These are phyloP conservation scores for Ilex asprella DNA, from an alignment of 257 asterid genomes.

Conservation along the genomic window DNA sequence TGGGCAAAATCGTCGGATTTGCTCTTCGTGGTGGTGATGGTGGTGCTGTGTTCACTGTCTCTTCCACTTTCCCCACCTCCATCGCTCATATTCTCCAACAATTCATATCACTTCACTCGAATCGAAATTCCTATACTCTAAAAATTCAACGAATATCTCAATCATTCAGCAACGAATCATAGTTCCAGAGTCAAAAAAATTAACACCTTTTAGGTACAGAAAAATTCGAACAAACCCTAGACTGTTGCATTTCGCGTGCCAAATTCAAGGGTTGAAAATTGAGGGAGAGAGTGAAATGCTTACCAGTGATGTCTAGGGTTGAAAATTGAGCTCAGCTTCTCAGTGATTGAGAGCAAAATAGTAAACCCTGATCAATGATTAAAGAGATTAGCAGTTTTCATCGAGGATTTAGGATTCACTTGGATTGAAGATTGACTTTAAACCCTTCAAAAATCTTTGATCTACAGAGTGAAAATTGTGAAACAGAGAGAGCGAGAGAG, in stretches of 20 bases:
- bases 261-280: too few species aligned
- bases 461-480: too few species aligned
- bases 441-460: too few species aligned
- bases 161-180: background rate
- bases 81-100: constrained; percentile 67
- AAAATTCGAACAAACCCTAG: background rate
- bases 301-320: too few species aligned
- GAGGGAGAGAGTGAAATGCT: too few species aligned
- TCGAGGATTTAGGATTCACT: too few species aligned
- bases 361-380: too few species aligned
- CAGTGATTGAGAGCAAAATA: too few species aligned
- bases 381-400: too few species aligned
- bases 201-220: background rate
- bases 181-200: background rate
- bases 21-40: background rate
- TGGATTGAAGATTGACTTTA: too few species aligned
- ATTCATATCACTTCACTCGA: constrained; percentile 28
- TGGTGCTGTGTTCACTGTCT: constrained; percentile 26
- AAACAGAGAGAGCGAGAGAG: too few species aligned
- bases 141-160: background rate
- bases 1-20: constrained; percentile 27
- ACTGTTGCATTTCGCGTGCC: background rate
- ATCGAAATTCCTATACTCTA: constrained; percentile 15
- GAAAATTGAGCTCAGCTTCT: too few species aligned
- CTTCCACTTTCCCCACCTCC: constrained; percentile 56